Evolutionary conservation across 1,139 yeast species (phyloP).

Genomic region (Scheffersomyces insectosa): DNA sequence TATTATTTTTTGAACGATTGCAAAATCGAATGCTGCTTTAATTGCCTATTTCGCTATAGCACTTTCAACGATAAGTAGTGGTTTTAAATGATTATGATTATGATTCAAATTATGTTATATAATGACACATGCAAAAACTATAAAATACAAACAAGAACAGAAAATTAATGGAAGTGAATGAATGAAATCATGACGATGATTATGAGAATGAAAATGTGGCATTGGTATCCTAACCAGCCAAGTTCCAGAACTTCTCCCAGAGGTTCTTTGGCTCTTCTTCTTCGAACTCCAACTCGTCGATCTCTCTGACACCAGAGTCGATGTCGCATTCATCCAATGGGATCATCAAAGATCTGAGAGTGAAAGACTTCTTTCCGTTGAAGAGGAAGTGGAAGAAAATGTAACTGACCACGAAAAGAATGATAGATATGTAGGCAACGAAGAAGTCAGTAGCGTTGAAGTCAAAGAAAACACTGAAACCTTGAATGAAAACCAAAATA

Average conservation of each 20-base stretch:
- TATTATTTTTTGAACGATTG: too few relatives aligned
- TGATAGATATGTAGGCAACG: constrained; percentile 65
- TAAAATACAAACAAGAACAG: too few relatives aligned
- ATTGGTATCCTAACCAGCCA: constrained; percentile 7
- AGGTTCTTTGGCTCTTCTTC: constrained; percentile 52
- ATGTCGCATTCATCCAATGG: constrained; percentile 60
- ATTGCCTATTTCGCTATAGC: too few relatives aligned
- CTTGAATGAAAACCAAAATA: constrained; percentile 66
- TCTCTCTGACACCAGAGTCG: constrained; percentile 59
- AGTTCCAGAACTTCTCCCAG: constrained; percentile 57
- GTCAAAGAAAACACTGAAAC: constrained; percentile 61
- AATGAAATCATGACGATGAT: too few relatives aligned
- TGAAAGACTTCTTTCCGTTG: constrained; percentile 33
- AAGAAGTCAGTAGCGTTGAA: constrained; percentile 58
- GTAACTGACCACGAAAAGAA: constrained; percentile 56
- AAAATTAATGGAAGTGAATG: too few relatives aligned
- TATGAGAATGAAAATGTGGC: too few relatives aligned
- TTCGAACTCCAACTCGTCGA: constrained; percentile 52
- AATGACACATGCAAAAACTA: too few relatives aligned
- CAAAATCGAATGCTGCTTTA: too few relatives aligned
- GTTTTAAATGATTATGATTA: too few relatives aligned
- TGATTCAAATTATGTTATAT: too few relatives aligned
- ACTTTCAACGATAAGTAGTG: too few relatives aligned
- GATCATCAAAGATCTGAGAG: constrained; percentile 34
- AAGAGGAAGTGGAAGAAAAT: constrained; percentile 51